These are phyloP conservation scores for Penicillium nucicola DNA, from an alignment of 495 filamentous ascomycete genomes.

Conservation along the genomic window DNA sequence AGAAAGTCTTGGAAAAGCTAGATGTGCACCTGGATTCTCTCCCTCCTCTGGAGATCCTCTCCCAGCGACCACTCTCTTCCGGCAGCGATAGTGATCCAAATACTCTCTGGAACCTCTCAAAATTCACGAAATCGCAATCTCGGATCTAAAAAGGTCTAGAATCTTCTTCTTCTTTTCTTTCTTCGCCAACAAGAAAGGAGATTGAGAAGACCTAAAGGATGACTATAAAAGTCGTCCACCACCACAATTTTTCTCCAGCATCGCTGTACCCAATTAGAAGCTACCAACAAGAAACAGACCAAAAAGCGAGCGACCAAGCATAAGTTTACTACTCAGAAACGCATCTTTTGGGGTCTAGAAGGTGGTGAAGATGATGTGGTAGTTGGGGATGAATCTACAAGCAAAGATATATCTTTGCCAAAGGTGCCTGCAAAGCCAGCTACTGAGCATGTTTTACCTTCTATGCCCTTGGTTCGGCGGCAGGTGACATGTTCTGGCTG, in stretches of 20 bases:
- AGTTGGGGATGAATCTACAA: neutral
- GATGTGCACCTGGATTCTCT: too few species aligned
- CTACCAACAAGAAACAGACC: neutral
- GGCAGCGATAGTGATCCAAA: slow-evolving; percentile 1
- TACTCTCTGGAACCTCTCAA: slow-evolving; percentile 3
- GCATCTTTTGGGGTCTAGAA: neutral
- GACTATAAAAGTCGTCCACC: neutral
- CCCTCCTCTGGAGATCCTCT: neutral
- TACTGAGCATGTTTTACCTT: neutral
- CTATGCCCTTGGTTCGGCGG: neutral
- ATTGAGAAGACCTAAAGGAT: neutral
- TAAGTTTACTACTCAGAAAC: neutral
- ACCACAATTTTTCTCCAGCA: neutral
- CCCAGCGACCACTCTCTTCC: too few species aligned
- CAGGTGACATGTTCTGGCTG: neutral
- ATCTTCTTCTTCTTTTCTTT: neutral
- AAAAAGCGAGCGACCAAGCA: neutral
- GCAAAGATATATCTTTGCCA: neutral
- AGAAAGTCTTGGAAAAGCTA: too few species aligned
- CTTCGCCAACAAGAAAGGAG: neutral
- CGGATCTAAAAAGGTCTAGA: slow-evolving; percentile 1
- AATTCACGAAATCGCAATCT: slow-evolving; percentile 7
- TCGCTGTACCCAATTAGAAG: neutral
- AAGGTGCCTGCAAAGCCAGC: neutral
- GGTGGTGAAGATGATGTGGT: neutral